Base-by-base conservation (phyloP, 192 early-diverging fungal genomes). In the Coemansia sp. region DNA sequence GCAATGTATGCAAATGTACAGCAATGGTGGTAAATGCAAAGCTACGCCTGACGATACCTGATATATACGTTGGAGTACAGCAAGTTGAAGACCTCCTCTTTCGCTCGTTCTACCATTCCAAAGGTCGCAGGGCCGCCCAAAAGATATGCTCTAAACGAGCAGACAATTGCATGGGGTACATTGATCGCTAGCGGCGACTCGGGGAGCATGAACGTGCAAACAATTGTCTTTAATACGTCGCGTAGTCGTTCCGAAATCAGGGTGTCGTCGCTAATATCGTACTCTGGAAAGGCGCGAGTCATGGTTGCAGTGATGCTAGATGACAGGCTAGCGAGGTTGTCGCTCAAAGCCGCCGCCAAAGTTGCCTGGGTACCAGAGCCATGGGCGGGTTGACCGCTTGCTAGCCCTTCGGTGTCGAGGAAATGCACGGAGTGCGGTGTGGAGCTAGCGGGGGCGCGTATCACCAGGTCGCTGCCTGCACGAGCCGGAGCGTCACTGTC, bases 21-120 rank as follows among this genome's bases (percentile, higher is more conserved):
- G 7, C 32, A 56, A 17, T 36, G n/a, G 14, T 35, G 27, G n/a
- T 37, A 58, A 42, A 20, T 58, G 35, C 36, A 58, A 37, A 22
- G 17, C 56, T 58, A 58, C 56, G 56, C 31, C 31, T 58, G 31
- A 14, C 56, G 56, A 37, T 58, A 58, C 37, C 56, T 35, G 24
- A 74, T 63, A 57, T 79, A 73, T 3, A 79, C 71, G 41, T 79
- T 79, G 11, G 67, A 38, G 37, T 79, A 71, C 35, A 79, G 36
- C 22, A 79, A 43, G n/a, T 70, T 60, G n/a, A 79, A 45, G 6
- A 73, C 70, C 15, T 67, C 63, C 20, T 73, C 43, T 27, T 70
- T 79, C 14, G 49, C 53, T 12, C 59, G 36, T 27, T 79, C 76
- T 42, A 79, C 45, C 42, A 54, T 31, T 0, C 63, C 70, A 42